These are phyloP conservation scores for Botrytis byssoidea DNA, from an alignment of 2,329 filamentous ascomycete species.

Conservation along the genomic window DNA sequence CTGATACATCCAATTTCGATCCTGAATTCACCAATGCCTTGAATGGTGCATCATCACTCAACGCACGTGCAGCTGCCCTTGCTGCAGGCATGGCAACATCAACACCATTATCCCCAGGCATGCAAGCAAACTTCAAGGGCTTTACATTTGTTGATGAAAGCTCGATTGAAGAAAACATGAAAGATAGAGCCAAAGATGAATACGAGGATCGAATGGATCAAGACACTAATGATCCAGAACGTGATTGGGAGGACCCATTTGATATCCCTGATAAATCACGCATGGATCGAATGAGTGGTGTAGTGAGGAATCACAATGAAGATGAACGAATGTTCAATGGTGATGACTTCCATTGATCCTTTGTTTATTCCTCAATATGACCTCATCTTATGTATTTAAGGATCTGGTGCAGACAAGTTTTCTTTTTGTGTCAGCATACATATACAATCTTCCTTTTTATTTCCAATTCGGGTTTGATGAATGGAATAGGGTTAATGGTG, in stretches of 20 bases:
- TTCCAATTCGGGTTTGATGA: neutral
- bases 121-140: constrained; percentile 97
- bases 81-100: constrained; percentile 84
- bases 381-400: constrained; percentile 19
- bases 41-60: constrained; percentile 81
- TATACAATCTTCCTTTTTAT: constrained; percentile 12
- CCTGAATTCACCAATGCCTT: constrained; percentile 96
- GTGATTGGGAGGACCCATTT: constrained; percentile 39
- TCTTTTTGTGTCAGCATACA: constrained; percentile 10
- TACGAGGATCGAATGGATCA: constrained; percentile 60
- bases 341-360: constrained; percentile 63
- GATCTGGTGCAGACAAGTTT: neutral
- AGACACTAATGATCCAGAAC: constrained; percentile 48
- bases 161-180: constrained; percentile 83
- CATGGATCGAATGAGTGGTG: constrained; percentile 61
- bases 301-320: constrained; percentile 58
- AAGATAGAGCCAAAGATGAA: constrained; percentile 49
- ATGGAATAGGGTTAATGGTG: neutral
- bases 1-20: constrained; percentile 97
- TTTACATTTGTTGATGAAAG: constrained; percentile 99
- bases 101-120: constrained; percentile 88
- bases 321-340: constrained; percentile 59
- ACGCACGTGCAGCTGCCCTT: constrained; percentile 83
- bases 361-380: constrained; percentile 16
- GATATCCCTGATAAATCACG: constrained; percentile 48